Percentiles rank a stretch among this genome's conserved stretches.
These are phyloP conservation scores for Diplodia seriata DNA, from an alignment of 2,329 filamentous ascomycete genomes.

Conservation along the genomic window DNA sequence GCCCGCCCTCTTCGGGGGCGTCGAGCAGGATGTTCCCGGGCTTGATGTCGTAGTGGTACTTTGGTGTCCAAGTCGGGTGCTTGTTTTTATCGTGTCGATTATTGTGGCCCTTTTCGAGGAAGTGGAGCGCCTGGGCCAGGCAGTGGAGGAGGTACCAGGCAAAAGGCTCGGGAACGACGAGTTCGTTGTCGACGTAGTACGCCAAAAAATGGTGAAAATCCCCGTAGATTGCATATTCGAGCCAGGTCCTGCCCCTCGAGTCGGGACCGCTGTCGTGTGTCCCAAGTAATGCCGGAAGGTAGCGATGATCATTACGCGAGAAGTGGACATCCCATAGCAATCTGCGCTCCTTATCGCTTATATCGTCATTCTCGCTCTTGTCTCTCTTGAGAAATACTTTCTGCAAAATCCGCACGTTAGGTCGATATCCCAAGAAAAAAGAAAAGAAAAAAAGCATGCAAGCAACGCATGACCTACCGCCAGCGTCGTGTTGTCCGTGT, in stretches of 20 bases:
- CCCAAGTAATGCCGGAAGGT: too few species aligned
- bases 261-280: too few species aligned
- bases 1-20: background rate
- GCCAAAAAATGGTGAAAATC: background rate
- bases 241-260: background rate
- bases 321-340: background rate
- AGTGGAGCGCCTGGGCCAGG: constrained; percentile 3
- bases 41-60: constrained; percentile 23
- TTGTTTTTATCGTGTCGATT: background rate
- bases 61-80: background rate
- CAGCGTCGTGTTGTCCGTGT: background rate
- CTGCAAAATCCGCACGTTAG: background rate
- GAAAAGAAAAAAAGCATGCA: too few species aligned
- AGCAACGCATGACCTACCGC: background rate
- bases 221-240: background rate
- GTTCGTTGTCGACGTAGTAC: background rate
- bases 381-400: background rate
- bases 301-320: too few species aligned
- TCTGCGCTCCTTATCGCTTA: background rate
- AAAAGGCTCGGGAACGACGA: constrained; percentile 16
- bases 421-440: too few species aligned
- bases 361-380: accelerated
- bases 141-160: constrained; percentile 23
- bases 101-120: background rate
- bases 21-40: constrained; percentile 22